Conservation (phyloP, 352 stramenopile species). For the Phytophthora pinifolia region DNA sequence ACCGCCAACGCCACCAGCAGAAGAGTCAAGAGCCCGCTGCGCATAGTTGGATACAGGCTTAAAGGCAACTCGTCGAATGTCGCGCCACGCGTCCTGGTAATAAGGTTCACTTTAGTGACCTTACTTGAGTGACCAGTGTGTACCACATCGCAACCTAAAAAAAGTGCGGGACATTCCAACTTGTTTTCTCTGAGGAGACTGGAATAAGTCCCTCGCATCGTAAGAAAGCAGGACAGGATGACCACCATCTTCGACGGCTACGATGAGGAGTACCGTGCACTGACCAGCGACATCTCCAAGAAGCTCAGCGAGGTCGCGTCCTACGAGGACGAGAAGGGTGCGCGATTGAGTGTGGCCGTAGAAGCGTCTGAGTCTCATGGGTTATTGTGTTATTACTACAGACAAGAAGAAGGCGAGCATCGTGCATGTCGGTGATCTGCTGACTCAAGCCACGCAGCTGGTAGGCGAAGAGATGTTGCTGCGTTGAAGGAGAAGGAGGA, state of each 20-base stretch:
- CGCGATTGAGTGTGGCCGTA: neutral
- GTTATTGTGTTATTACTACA: conserved; percentile 23
- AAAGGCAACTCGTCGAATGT: conserved; percentile 30
- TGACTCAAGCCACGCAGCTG: conserved; percentile 83
- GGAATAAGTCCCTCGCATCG: no score
- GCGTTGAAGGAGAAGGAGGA: neutral
- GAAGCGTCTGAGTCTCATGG: no score
- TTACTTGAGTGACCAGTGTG: neutral
- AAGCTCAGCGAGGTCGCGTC: conserved; percentile 88
- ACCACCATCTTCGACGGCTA: conserved; percentile 90
- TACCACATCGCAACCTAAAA: conserved; percentile 18
- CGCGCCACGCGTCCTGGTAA: conserved; percentile 22
- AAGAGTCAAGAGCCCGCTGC: conserved; percentile 41
- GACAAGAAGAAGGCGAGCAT: conserved; percentile 89
- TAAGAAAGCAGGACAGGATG: no score
- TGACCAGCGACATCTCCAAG: conserved; percentile 86
- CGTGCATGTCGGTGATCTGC: conserved; percentile 69
- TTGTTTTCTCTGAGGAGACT: conserved; percentile 21
- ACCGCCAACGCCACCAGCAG: conserved; percentile 49
- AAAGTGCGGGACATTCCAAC: conserved; percentile 19
- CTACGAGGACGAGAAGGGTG: conserved; percentile 84
- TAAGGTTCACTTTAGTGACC: conserved; percentile 2
- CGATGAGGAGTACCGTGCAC: conserved; percentile 85
- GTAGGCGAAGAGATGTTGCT: conserved; percentile 29
- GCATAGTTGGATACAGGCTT: conserved; percentile 34